These are phyloP conservation scores for Dalbergia cochinchinensis DNA, from an alignment of 306 rosid species.

Conservation along the genomic window DNA sequence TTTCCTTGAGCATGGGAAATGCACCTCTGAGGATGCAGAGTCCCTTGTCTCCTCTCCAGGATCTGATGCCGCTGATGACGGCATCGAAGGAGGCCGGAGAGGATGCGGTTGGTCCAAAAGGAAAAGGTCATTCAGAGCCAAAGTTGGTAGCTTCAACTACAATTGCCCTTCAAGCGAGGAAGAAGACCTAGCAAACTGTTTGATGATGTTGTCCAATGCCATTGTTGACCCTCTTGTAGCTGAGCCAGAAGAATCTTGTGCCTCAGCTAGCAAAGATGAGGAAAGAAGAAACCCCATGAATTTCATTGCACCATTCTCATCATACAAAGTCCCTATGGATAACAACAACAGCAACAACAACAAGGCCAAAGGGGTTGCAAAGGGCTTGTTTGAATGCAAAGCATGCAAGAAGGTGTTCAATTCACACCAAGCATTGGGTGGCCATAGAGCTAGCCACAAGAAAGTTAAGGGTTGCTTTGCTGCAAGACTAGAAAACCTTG, in stretches of 20 bases:
- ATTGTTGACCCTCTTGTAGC: slow-evolving; percentile 60
- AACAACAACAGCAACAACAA: slow-evolving; percentile 17
- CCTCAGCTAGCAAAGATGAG: slow-evolving; percentile 83
- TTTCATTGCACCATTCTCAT: slow-evolving; percentile 61
- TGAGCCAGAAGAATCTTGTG: slow-evolving; percentile 84
- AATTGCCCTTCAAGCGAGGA: slow-evolving; percentile 82
- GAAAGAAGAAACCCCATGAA: slow-evolving; percentile 62
- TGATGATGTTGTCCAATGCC: slow-evolving; percentile 90
- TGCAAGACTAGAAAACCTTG: slow-evolving; percentile 65
- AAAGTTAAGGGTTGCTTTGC: slow-evolving; percentile 98
- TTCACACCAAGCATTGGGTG: slow-evolving; percentile 97
- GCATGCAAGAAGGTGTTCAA: slow-evolving; percentile 94
- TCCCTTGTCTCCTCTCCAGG: slow-evolving; percentile 67
- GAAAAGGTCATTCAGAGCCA: slow-evolving; percentile 75
- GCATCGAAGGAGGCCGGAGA: slow-evolving; percentile 26
- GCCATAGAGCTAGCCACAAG: slow-evolving; percentile 96
- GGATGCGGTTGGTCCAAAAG: slow-evolving; percentile 77
- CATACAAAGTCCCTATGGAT: slow-evolving; percentile 48
- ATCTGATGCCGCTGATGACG: slow-evolving; percentile 56
- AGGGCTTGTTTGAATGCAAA: slow-evolving; percentile 85
- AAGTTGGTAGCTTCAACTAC: slow-evolving; percentile 62
- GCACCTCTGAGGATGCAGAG: slow-evolving; percentile 70
- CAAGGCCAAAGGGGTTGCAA: slow-evolving; percentile 67
- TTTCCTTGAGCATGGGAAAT: slow-evolving; percentile 89
- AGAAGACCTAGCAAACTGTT: slow-evolving; percentile 89